Percentiles rank a stretch among this genome's conserved stretches.
phyloP scores from a whole-genome alignment of 768 basidiomycete species.

The Leucosporidium scottii region DNA sequence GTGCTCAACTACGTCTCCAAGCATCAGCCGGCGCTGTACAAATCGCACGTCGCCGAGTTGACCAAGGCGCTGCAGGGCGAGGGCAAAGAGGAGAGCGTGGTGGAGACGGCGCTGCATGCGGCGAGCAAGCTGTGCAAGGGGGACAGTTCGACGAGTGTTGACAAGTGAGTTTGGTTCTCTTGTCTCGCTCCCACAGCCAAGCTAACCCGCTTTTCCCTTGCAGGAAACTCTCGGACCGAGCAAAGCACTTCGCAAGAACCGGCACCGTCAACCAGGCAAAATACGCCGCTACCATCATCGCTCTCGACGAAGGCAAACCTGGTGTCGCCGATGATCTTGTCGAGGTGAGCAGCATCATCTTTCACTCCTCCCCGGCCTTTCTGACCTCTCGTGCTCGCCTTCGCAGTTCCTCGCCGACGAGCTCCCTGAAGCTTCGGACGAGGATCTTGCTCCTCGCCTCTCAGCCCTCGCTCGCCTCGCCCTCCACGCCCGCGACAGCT shows the following conservation, averaged over 20 bases:
- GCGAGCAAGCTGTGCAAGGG: constrained; percentile 13
- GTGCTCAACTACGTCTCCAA: constrained; percentile 60
- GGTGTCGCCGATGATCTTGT: constrained; percentile 24
- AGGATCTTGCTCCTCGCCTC: constrained; percentile 58
- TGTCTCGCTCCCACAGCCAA: neutral
- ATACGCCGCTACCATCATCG: constrained; percentile 36
- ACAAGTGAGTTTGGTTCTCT: constrained; percentile 12
- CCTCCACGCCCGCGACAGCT: constrained; percentile 58
- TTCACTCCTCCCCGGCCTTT: neutral
- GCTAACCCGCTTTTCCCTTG: neutral
- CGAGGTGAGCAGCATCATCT: constrained; percentile 17
- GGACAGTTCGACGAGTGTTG: constrained; percentile 1
- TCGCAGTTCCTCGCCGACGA: constrained; percentile 56
- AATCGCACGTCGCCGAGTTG: constrained; percentile 67
- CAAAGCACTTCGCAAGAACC: neutral
- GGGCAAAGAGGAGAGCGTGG: constrained; percentile 46
- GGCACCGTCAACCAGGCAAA: constrained; percentile 26
- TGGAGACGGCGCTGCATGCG: constrained; percentile 55
- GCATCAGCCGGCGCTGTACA: constrained; percentile 63
- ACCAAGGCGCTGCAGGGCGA: constrained; percentile 64
- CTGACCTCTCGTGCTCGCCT: neutral
- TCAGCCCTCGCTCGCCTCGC: constrained; percentile 70
- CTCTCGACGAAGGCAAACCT: constrained; percentile 8
- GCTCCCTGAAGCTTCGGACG: constrained; percentile 50
- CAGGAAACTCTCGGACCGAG: constrained; percentile 18